Evolutionary conservation across 805 yeast genomes (phyloP).

Genomic region (Hanseniaspora pseudoguilliermondii): DNA sequence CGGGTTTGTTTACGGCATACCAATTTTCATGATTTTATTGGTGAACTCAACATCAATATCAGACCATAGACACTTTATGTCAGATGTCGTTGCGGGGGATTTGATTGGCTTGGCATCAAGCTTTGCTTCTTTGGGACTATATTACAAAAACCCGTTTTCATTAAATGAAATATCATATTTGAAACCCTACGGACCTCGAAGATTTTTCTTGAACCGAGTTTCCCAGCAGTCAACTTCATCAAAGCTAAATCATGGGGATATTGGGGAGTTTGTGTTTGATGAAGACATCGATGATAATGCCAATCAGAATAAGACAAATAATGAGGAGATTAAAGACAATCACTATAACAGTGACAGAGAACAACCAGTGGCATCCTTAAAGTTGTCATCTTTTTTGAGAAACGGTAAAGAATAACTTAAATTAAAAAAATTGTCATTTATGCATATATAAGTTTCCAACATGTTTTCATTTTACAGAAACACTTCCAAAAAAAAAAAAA

Average conservation of each 20-base stretch:
- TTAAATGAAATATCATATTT: background rate
- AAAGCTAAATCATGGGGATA: background rate
- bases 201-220: background rate
- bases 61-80: slow-evolving; percentile 12
- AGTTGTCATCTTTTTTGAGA: background rate
- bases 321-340: background rate
- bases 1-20: slow-evolving; percentile 1
- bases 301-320: background rate
- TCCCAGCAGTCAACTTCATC: background rate
- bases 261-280: slow-evolving; percentile 6
- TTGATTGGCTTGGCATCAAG: slow-evolving; percentile 1
- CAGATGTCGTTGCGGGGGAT: slow-evolving; percentile 8
- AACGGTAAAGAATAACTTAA: background rate
- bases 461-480: background rate
- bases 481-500: background rate
- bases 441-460: too few species aligned
- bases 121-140: background rate
- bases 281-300: background rate
- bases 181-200: background rate
- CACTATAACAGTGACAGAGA: background rate
- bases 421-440: background rate
- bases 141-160: background rate
- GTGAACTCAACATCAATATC: slow-evolving; percentile 8
- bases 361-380: background rate
- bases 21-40: slow-evolving; percentile 4